Base-by-base conservation (phyloP, 2,329 filamentous ascomycete genomes). In the Zopfia rhizophila region DNA sequence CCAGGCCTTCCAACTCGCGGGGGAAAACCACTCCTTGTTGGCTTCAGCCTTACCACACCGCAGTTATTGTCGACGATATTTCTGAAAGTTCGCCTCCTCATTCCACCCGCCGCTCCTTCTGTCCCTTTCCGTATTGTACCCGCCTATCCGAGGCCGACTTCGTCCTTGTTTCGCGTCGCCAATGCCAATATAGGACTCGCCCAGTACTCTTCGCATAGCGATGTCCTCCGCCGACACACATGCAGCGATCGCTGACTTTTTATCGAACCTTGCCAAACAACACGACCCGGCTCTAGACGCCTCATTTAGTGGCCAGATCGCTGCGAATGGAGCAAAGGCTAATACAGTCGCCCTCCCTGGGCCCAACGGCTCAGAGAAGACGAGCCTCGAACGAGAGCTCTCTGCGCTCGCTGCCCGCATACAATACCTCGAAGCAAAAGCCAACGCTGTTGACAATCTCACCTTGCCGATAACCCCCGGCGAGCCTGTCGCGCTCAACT, bases 401-500 rank as follows among this genome's bases (percentile, higher is more conserved):
- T 83, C 87, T 38, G 87, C 89, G 44, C 82, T 97, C 54, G 83
- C 87, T 48, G 77, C 86, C 51, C 82, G 94, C 58, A 85, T 97
- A 58, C 88, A 91, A 55, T 85, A 87, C 56, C 84, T 97, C 60
- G 92, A 97, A 78, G 84, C 85, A 60, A 88, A 88, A 74, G 88
- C 89, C 56, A 83, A 82, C 65, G 77, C 82, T 46, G 72, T 81
- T 47, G 79, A 81, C 55, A 76, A 81, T 53, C 79, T 81, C 39
- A 73, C 74, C 45, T 82, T 92, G 61, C 91, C 91, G 60, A 87
- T 92, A 66, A 94, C 90, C 7, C 90, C 91, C 35, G 91, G 87
- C 70, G 90, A 94, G 75, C 83, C 75, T 51, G 33, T 54, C 60
- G 30, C 53, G 8, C 19, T 72, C 54, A 62, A 81, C 38, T 78